Conservation (phyloP, 306 rosid genomes). For the Gynostemma pentaphyllum region DNA sequence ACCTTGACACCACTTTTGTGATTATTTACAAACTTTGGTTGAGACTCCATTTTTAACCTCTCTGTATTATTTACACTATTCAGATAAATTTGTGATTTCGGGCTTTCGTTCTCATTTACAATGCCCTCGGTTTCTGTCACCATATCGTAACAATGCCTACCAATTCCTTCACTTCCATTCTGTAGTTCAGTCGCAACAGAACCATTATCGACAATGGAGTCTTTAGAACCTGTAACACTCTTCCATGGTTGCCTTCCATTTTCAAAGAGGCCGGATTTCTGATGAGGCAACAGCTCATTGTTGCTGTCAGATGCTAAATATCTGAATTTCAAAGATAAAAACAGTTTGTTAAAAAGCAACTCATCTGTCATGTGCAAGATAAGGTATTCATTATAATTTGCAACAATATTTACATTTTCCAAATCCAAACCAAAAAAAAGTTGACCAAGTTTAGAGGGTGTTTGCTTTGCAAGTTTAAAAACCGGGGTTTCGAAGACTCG, state of each 20-base stretch:
- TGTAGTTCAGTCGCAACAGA: no score
- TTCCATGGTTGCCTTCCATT: slow-evolving; percentile 41
- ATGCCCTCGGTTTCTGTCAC: slow-evolving; percentile 26
- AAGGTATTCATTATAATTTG: neutral
- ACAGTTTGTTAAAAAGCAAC: neutral
- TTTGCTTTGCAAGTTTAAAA: no score
- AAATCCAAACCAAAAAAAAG: neutral
- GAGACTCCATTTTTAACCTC: slow-evolving; percentile 55
- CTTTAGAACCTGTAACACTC: slow-evolving; percentile 25
- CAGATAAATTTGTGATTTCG: slow-evolving; percentile 39
- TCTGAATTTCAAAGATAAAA: neutral
- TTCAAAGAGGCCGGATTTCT: slow-evolving; percentile 25
- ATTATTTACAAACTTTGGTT: slow-evolving; percentile 73
- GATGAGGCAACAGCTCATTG: slow-evolving; percentile 19
- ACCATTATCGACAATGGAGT: slow-evolving; percentile 18
- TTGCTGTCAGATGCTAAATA: neutral
- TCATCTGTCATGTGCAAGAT: neutral
- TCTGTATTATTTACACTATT: slow-evolving; percentile 80
- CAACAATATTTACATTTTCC: neutral
- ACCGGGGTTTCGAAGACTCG: no score
- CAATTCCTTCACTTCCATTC: slow-evolving; percentile 37
- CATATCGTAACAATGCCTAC: slow-evolving; percentile 27
- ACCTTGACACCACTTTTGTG: slow-evolving; percentile 42
- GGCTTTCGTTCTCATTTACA: slow-evolving; percentile 59
- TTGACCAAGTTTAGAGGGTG: neutral